phyloP scores from a whole-genome alignment of 2,329 filamentous ascomycete genomes.

The Stenocarpella maydis region DNA sequence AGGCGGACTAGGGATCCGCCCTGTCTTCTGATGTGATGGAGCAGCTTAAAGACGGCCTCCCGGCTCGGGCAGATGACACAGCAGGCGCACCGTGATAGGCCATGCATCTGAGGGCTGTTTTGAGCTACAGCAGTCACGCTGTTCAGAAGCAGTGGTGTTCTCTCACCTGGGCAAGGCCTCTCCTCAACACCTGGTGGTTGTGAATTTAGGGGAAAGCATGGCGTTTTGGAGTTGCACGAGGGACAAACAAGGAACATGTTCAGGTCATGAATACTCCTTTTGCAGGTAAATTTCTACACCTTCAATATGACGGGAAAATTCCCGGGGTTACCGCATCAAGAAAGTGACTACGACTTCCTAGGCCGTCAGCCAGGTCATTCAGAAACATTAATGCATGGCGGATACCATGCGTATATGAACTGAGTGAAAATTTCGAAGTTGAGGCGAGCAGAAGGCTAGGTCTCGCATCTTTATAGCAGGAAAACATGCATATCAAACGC shows the following conservation, averaged over 20 bases:
- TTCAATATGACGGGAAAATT: background rate
- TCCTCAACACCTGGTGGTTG: background rate
- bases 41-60: conserved; percentile 14
- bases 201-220: conserved; percentile 10
- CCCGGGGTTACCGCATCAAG: too few relatives aligned
- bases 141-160: background rate
- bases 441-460: too few relatives aligned
- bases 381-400: background rate
- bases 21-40: conserved; percentile 31
- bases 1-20: conserved; percentile 48
- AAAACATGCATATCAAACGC: background rate
- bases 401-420: background rate
- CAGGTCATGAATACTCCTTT: background rate
- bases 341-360: background rate
- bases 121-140: background rate
- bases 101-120: background rate
- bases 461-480: background rate
- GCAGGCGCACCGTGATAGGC: background rate
- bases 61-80: background rate
- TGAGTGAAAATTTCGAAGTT: too few relatives aligned
- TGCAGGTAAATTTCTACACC: background rate
- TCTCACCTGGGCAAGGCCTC: background rate
- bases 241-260: background rate
- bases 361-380: too few relatives aligned
- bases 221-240: conserved; percentile 20